These are phyloP conservation scores for Trichothecium roseum DNA, from an alignment of 2,329 filamentous ascomycete genomes.

Conservation along the genomic window DNA sequence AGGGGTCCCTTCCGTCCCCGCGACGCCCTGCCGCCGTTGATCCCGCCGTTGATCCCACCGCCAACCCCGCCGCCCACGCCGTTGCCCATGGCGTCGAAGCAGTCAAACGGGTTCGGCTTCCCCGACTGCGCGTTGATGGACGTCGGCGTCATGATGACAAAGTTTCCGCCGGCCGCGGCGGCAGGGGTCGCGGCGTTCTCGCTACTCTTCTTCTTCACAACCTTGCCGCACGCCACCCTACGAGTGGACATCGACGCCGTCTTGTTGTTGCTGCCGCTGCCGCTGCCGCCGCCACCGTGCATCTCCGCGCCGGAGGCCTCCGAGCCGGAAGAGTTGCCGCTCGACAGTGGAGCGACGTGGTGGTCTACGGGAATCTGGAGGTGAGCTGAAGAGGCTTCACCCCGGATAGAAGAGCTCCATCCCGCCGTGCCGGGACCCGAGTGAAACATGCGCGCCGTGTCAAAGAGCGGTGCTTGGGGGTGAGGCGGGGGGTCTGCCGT, in stretches of 20 bases:
- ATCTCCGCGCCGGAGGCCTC: not conserved
- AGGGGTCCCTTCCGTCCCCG: conserved; percentile 46
- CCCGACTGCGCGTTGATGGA: conserved; percentile 41
- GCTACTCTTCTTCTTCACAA: conserved; percentile 35
- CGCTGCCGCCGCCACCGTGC: too few relatives aligned
- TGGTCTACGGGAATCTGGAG: not conserved
- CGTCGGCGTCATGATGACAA: conserved; percentile 44
- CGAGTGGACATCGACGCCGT: conserved; percentile 18
- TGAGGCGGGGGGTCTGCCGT: not conserved
- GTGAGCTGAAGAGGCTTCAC: too few relatives aligned
- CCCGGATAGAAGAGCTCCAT: too few relatives aligned
- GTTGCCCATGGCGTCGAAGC: conserved; percentile 35
- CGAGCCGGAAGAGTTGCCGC: not conserved
- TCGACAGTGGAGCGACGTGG: not conserved
- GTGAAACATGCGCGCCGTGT: not conserved
- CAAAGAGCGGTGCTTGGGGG: not conserved
- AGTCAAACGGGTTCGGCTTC: conserved; percentile 41
- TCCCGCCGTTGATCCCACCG: conserved; percentile 16
- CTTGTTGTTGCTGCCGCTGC: conserved; percentile 12
- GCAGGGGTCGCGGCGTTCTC: too few relatives aligned
- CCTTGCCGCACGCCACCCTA: conserved; percentile 31
- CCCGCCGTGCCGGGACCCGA: too few relatives aligned
- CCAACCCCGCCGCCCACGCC: conserved; percentile 29
- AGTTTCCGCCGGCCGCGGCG: conserved; percentile 28
- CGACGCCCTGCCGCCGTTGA: conserved; percentile 15